Percentiles rank a stretch among this genome's conserved stretches.
Conservation (phyloP, 177 flowering plant species). For the Tripterygium wilfordii region DNA sequence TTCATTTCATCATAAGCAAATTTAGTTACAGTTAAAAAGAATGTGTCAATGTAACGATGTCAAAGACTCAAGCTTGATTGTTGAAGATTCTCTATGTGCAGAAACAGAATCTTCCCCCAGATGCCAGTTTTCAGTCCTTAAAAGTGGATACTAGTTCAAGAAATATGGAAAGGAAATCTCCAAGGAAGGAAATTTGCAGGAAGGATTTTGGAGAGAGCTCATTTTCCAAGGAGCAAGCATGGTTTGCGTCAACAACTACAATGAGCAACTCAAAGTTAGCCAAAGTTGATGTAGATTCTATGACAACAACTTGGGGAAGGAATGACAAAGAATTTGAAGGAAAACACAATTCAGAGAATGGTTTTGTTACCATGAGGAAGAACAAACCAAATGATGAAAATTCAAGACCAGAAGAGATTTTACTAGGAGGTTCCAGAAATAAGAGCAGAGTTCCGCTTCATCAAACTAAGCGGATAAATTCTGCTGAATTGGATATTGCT, state of each 20-base stretch:
- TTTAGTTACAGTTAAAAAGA: background rate
- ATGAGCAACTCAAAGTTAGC: background rate
- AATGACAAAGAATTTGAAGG: slow-evolving; percentile 14
- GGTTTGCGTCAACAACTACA: background rate
- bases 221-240: background rate
- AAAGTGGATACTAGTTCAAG: background rate
- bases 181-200: background rate
- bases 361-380: slow-evolving; percentile 47
- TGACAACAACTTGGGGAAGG: background rate
- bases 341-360: slow-evolving; percentile 16
- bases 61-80: slow-evolving; percentile 2
- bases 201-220: background rate
- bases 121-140: background rate
- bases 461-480: background rate
- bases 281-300: background rate
- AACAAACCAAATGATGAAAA: slow-evolving; percentile 13
- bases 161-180: background rate
- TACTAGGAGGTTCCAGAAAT: slow-evolving; percentile 1
- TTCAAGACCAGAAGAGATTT: slow-evolving; percentile 4
- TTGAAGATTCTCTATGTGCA: background rate
- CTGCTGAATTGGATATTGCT: slow-evolving; percentile 8
- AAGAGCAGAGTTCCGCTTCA: background rate
- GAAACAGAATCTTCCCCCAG: background rate
- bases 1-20: slow-evolving; percentile 3
- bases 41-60: background rate